Evolutionary conservation across 768 basidiomycete species (phyloP).

Genomic region (Lactarius hengduanensis): DNA sequence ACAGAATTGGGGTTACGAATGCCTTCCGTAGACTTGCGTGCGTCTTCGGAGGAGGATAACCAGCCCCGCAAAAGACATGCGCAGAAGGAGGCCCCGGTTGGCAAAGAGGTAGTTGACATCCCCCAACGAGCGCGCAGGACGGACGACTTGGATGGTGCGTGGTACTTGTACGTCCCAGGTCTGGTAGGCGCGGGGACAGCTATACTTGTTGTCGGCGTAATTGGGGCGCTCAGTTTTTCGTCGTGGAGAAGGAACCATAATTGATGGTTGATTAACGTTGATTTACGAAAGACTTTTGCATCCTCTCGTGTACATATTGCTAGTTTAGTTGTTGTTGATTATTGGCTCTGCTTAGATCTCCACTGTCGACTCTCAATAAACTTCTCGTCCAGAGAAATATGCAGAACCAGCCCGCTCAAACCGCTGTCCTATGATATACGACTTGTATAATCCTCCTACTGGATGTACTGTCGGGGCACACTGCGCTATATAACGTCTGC

Average conservation of each 20-base stretch:
- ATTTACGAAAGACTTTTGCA: slow-evolving; percentile 16
- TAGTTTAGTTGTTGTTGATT: slow-evolving; percentile 21
- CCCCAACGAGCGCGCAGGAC: slow-evolving; percentile 44
- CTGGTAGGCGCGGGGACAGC: slow-evolving; percentile 85
- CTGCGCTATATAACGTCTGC: neutral
- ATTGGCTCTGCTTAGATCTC: slow-evolving; percentile 21
- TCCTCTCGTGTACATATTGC: slow-evolving; percentile 13
- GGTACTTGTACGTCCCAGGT: slow-evolving; percentile 79
- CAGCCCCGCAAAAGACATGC: slow-evolving; percentile 29
- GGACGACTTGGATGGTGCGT: slow-evolving; percentile 66
- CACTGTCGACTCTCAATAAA: slow-evolving; percentile 6
- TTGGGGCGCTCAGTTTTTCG: slow-evolving; percentile 76
- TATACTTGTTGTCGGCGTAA: slow-evolving; percentile 71
- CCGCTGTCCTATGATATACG: neutral
- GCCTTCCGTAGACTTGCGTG: slow-evolving; percentile 57
- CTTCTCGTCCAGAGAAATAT: neutral
- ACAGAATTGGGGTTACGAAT: slow-evolving; percentile 53
- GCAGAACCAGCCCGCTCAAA: neutral
- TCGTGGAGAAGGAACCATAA: slow-evolving; percentile 40
- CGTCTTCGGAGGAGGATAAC: slow-evolving; percentile 29
- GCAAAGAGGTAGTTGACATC: slow-evolving; percentile 17
- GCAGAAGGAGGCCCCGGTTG: slow-evolving; percentile 22
- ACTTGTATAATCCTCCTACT: neutral
- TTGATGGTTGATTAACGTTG: slow-evolving; percentile 14
- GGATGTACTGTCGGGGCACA: neutral